Percentiles rank a stretch among this genome's conserved stretches.
These are phyloP conservation scores for Phytophthora macrochlamydospora DNA, from an alignment of 352 stramenopile genomes.

Conservation along the genomic window DNA sequence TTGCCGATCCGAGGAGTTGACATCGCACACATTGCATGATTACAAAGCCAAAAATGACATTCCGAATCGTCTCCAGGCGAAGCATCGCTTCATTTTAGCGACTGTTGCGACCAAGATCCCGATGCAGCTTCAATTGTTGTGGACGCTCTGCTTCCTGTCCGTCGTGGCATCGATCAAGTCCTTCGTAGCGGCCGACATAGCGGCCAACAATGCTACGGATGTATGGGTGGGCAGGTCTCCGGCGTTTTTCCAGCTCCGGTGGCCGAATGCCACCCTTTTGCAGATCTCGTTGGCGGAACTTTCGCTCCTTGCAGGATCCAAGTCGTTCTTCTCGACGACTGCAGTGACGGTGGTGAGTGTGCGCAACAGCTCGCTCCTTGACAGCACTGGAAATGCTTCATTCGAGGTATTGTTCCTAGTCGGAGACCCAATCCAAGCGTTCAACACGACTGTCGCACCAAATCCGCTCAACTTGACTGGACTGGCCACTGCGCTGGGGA, in stretches of 20 bases:
- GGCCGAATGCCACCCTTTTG: conserved; percentile 34
- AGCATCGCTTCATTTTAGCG: too few species aligned
- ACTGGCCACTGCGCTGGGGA: conserved; percentile 12
- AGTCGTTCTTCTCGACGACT: conserved; percentile 27
- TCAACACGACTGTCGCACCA: conserved; percentile 13
- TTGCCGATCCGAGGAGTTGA: too few species aligned
- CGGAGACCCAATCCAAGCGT: conserved; percentile 17
- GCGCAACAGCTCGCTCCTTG: conserved; percentile 19
- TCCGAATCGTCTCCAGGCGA: too few species aligned
- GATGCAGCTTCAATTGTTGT: not conserved
- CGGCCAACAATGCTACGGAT: conserved; percentile 4
- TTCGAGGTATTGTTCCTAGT: conserved; percentile 39
- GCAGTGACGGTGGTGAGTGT: conserved; percentile 33
- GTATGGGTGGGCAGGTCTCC: conserved; percentile 16
- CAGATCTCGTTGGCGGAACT: conserved; percentile 35
- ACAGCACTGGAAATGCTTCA: conserved; percentile 17
- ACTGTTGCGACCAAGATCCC: too few species aligned
- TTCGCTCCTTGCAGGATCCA: conserved; percentile 19
- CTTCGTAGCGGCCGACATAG: not conserved
- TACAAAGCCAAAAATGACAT: too few species aligned
- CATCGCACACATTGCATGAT: too few species aligned
- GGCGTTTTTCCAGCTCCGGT: conserved; percentile 30
- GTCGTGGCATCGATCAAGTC: conserved; percentile 11
- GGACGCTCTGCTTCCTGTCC: conserved; percentile 13
- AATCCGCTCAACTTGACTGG: conserved; percentile 12